A percentile compares a stretch with the other conserved stretches of the same genome.
These are phyloP conservation scores for Stevia rebaudiana DNA, from an alignment of 140 eudicot species.

Conservation along the genomic window DNA sequence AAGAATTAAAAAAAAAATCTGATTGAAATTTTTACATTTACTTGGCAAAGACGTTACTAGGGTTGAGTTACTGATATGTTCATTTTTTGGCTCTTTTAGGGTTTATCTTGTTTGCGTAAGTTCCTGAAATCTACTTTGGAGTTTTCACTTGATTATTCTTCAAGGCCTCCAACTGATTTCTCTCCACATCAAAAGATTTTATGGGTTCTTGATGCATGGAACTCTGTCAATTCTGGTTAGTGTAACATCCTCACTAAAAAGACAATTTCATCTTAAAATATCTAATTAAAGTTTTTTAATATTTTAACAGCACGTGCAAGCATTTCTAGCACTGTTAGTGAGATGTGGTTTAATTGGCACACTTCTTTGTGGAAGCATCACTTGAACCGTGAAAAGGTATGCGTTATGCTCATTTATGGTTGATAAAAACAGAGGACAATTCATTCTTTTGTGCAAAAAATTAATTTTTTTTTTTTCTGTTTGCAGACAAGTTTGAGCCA, in stretches of 20 bases:
- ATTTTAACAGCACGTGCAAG: conserved; percentile 39
- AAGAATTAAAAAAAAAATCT: not conserved
- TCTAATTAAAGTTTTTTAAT: conserved; percentile 5
- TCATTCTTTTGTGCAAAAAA: not conserved
- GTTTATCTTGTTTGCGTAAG: conserved; percentile 31
- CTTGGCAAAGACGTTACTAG: not conserved
- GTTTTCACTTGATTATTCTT: conserved; percentile 50
- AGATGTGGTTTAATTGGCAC: conserved; percentile 98
- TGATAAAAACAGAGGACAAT: not conserved
- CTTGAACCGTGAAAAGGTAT: conserved; percentile 44
- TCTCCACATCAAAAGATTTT: conserved; percentile 61
- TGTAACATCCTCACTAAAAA: conserved; percentile 4
- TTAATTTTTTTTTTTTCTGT: not conserved
- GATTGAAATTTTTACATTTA: conserved; percentile 1
- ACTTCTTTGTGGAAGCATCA: conserved; percentile 61
- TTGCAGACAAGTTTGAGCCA: conserved; percentile 38
- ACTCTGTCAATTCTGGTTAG: conserved; percentile 53
- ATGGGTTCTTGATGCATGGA: conserved; percentile 69
- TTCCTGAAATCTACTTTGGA: conserved; percentile 38
- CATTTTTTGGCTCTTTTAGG: conserved; percentile 37
- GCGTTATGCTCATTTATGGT: not conserved
- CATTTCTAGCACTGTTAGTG: conserved; percentile 52
- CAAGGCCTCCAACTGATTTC: conserved; percentile 78
- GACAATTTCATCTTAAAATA: not conserved
- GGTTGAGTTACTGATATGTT: not conserved